Evolutionary conservation across 2,329 filamentous ascomycete species (phyloP).

Genomic region (Davidsoniella australis): DNA sequence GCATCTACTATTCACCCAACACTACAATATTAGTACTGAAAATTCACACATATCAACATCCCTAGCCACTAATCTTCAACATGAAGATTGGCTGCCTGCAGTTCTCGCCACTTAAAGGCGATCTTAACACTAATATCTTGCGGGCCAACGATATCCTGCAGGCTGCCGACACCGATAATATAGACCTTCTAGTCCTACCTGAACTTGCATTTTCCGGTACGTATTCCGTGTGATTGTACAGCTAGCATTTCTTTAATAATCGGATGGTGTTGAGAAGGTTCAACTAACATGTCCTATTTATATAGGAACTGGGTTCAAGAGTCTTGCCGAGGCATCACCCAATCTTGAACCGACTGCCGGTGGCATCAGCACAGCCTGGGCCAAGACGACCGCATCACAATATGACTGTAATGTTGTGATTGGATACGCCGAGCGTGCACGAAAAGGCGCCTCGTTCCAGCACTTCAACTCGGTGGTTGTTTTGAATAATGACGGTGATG

Average conservation of each 20-base stretch:
- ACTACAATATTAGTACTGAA: background rate
- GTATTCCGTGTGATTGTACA: background rate
- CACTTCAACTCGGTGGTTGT: conserved; percentile 29
- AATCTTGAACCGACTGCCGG: conserved; percentile 44
- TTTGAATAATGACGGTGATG: conserved; percentile 32
- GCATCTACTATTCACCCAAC: background rate
- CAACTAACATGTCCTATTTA: background rate
- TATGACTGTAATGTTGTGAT: conserved; percentile 44
- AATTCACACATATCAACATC: background rate
- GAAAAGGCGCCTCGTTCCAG: conserved; percentile 22
- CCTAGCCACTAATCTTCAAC: background rate
- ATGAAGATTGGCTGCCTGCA: conserved; percentile 57
- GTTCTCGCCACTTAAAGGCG: conserved; percentile 53
- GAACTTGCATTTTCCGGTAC: conserved; percentile 41
- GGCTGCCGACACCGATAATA: conserved; percentile 25
- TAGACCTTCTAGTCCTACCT: conserved; percentile 50
- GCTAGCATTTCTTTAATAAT: background rate
- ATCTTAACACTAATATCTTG: conserved; percentile 51
- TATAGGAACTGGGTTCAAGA: conserved; percentile 51
- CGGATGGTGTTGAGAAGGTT: background rate
- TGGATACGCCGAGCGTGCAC: conserved; percentile 44
- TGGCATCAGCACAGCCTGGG: conserved; percentile 49
- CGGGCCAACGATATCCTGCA: conserved; percentile 45
- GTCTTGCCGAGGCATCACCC: conserved; percentile 41
- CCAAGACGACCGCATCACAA: conserved; percentile 39